phyloP scores from a whole-genome alignment of 257 asterid genomes.

The Avicennia marina region DNA sequence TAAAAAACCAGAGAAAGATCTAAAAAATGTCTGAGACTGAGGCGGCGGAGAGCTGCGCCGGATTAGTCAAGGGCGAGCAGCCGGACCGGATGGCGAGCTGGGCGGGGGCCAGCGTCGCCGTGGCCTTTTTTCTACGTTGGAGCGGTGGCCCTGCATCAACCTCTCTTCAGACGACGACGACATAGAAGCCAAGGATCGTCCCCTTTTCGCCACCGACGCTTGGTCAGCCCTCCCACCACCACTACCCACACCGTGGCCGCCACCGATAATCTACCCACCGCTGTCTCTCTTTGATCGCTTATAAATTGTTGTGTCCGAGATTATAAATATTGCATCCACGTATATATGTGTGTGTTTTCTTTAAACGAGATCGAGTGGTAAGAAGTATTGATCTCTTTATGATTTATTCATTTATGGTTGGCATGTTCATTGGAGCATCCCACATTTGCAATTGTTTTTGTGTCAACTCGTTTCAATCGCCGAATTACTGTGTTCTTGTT shows the following conservation, averaged over 20 bases:
- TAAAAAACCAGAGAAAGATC: not conserved
- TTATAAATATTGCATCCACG: not conserved
- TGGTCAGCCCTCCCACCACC: constrained; percentile 3
- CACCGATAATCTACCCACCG: constrained; percentile 15
- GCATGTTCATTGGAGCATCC: no score
- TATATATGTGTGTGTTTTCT: not conserved
- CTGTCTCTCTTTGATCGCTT: constrained; percentile 3
- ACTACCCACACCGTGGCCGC: no score
- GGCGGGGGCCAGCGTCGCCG: constrained; percentile 33
- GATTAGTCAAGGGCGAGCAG: constrained; percentile 24
- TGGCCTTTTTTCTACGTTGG: constrained; percentile 44
- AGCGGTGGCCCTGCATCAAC: constrained; percentile 41
- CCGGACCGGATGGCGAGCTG: constrained; percentile 31
- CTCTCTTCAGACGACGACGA: constrained; percentile 30
- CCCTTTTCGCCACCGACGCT: constrained; percentile 19
- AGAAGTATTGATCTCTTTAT: not conserved
- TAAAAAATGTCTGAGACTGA: constrained; percentile 7
- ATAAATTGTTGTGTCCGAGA: not conserved
- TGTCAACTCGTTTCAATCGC: no score
- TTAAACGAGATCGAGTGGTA: not conserved
- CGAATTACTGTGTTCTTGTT: no score
- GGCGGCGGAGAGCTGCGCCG: constrained; percentile 12
- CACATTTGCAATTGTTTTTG: no score
- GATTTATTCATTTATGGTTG: no score
- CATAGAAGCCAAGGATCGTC: constrained; percentile 33